Evolutionary conservation across 75 land plant genomes (phyloP), one percentile per base, ranked within the genome.

Genomic region (Cupressus sempervirens): DNA sequence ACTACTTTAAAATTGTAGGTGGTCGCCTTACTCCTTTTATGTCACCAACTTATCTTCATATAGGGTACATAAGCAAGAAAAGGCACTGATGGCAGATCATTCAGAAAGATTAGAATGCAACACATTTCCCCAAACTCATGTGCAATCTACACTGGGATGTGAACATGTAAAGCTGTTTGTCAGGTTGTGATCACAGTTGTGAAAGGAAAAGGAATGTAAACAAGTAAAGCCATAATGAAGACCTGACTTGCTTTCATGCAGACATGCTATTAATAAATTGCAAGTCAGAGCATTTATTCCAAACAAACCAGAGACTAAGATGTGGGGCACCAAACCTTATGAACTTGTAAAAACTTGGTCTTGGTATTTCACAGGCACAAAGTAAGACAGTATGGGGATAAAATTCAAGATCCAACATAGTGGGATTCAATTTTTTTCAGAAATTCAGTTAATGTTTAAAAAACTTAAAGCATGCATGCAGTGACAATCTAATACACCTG

Each of bases 111-210:
- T 79, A 48, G 46, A 79, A n/a, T 79, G 50, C 11, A 45, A 32
- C 45, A 26, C 48, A 79, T 41, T 12, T 11, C 81, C n/a, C n/a
- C 26, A 23, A 79, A 79, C 14, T 79, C 50, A 16, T 36, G 45
- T 79, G 30, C 46, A 12, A 79, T 36, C 48, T 30, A 43, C 11
- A 8, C n/a, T 79, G 46, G 50, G 4, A 26, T 40, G 20, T 79
- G 10, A 79, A 79, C 45, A 26, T 79, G 81, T 26, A n/a, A n/a
- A 79, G 50, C 30, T 79, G 45, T 43, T 79, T 45, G 50, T 79
- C 20, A 79, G 46, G 14, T 20, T 79, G 30, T 45, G 30, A 79
- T 45, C 40, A n/a, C 30, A 79, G 13, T 14, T 79, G 41, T 43
- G 52, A 79, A n/a, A 79, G 46, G 45, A 76, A 79, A 41, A 76